Base-by-base conservation (phyloP, 106 monocot genomes). In the Posidonia australis region DNA sequence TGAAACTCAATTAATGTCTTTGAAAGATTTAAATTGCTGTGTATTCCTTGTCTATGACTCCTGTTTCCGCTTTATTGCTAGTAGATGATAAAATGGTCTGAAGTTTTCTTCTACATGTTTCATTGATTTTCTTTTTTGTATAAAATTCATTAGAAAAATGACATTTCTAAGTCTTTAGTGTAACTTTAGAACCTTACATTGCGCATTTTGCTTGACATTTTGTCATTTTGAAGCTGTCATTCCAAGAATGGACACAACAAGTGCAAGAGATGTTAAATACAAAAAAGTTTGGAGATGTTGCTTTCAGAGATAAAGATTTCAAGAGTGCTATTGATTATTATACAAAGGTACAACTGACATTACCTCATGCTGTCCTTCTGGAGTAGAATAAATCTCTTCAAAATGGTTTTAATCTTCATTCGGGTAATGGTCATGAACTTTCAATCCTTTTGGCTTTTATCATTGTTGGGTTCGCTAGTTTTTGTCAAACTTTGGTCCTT, bases 201-300 rank as follows among this genome's bases (percentile, higher is more conserved):
- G 36, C n/a, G n/a, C 36, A 36, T 36, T 4, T 36, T 36, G 36
- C 2, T 36, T 21, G 19, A 36, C 11, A n/a, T 68, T 17, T 52
- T 70, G 20, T 45, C 11, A 32, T 24, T 55, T 5, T 75, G 46
- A 77, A 92, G 91, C 76, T 92, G 41, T 92, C 91, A 46, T 92
- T 92, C 79, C 91, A 92, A 81, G 91, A 92, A 70, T 92, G 91
- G 91, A 92, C 91, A 20, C 91, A 92, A 62, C 91, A 92, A 79
- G 91, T 92, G 74, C 91, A 92, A 74, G 91, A 92, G 69, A 84
- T 92, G 84, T 51, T 92, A 72, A 92, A 86, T 63, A 92, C 91
- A 25, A 92, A 92, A 65, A 92, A 83, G 54, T 84, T 79, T 75
- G 91, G 91, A 47, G 91, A 92, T 67, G 83, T 84, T 76, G 91